These are phyloP conservation scores for Sisymbrium altissimum DNA, from an alignment of 345 rosid species.

Conservation along the genomic window DNA sequence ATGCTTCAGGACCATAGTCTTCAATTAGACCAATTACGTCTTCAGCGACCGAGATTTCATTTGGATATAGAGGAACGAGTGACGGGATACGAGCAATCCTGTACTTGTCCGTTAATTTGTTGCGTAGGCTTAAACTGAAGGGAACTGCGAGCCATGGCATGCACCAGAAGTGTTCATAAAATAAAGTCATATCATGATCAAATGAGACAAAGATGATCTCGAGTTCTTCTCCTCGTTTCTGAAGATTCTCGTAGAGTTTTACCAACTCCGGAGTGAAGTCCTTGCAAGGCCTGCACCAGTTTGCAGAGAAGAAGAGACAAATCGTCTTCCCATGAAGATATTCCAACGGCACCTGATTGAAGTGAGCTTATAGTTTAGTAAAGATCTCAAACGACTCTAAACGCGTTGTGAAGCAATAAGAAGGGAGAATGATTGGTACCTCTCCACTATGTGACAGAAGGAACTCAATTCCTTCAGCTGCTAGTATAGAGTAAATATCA, in stretches of 20 bases:
- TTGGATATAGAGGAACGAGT: conserved; percentile 46
- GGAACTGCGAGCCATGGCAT: conserved; percentile 89
- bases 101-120: conserved; percentile 41
- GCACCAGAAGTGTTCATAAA: conserved; percentile 56
- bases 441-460: conserved; percentile 50
- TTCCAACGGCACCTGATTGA: conserved; percentile 54
- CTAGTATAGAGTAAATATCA: conserved; percentile 41
- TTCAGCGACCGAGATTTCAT: conserved; percentile 43
- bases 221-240: conserved; percentile 41
- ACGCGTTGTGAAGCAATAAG: not conserved
- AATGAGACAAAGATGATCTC: conserved; percentile 75
- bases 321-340: conserved; percentile 45
- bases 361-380: not conserved
- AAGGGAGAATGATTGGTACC: conserved; percentile 30
- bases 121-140: conserved; percentile 42
- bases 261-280: conserved; percentile 58
- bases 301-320: conserved; percentile 78
- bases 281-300: conserved; percentile 86
- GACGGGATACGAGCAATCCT: conserved; percentile 57
- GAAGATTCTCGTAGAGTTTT: conserved; percentile 47
- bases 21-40: conserved; percentile 59
- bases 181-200: conserved; percentile 58
- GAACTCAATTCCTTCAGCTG: conserved; percentile 56
- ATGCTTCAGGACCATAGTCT: conserved; percentile 74
- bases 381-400: not conserved